Evolutionary conservation across 2,329 filamentous ascomycete species (phyloP), one percentile per base, ranked within the genome.

Genomic region (Penicillium sp.): DNA sequence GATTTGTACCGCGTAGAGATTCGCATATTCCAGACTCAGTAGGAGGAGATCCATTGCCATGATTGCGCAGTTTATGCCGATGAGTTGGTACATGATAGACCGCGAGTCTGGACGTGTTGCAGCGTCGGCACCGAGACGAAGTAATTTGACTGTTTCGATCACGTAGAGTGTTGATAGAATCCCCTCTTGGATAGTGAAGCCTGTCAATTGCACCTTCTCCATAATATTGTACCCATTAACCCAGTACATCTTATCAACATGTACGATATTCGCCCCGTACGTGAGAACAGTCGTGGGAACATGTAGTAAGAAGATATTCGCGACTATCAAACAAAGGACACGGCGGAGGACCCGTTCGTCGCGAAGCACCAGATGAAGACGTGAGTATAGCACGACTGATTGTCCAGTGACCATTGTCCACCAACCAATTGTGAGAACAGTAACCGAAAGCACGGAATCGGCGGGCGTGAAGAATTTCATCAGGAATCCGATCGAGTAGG

Each of bases 391-490:
- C 1, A 87, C 84, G 10, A 86, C 60, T 0, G 80, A 79, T 63
- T 86, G 82, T 0, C 84, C 84, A 1, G 83, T 84, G 0, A 87
- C 79, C 81, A 86, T 85, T 2, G 71, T 60, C 65, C 79, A 81
- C 80, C 84, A 82, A 9, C 82, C 84, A 49, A 86, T 53, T n/a
- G 73, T 74, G 20, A 80, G 66, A 4, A 80, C 56, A 4, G 75
- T 74, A 3, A 74, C 69, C 2, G 71, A 68, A 3, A 71, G 37
- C 32, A 68, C 70, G 2, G 65, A 60, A 48, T 56, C 64, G 9
- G 59, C 57, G 0, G 53, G 51, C 1, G 64, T 68, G 44, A 74
- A 75, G 26, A 77, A 70, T 30, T 74, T 72, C 43, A 79, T 56
- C 17, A 77, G 59, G 33, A 78, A 75, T 8, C 75, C 75, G 1